These are phyloP conservation scores for Gaultheria prostrata DNA, from an alignment of 148 eudicot species.

Conservation along the genomic window DNA sequence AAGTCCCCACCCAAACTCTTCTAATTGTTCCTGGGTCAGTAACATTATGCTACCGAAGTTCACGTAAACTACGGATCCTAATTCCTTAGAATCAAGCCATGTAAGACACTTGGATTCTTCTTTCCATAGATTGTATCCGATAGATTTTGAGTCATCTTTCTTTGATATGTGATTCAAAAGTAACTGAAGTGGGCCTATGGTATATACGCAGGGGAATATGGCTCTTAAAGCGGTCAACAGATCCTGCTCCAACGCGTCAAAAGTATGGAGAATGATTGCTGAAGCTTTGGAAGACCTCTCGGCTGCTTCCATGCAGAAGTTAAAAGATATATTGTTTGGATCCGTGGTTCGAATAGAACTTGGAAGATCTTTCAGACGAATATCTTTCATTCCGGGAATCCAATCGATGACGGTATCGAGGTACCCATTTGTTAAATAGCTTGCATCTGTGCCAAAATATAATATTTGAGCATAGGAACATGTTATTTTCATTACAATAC, in stretches of 20 bases:
- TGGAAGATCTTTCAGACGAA: conserved; percentile 19
- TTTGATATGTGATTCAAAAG: background rate
- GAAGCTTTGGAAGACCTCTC: conserved; percentile 16
- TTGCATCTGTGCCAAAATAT: conserved; percentile 11
- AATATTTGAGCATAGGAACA: background rate
- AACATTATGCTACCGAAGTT: conserved; percentile 10
- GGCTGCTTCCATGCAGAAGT: conserved; percentile 8
- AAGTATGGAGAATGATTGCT: conserved; percentile 9
- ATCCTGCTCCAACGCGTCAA: conserved; percentile 14
- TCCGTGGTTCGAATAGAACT: background rate
- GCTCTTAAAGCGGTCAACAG: conserved; percentile 5
- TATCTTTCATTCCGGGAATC: conserved; percentile 20
- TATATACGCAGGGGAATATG: conserved; percentile 9
- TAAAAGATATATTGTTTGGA: background rate
- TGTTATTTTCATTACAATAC: background rate
- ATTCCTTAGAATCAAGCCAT: conserved; percentile 11
- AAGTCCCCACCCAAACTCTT: conserved; percentile 22
- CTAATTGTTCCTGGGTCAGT: background rate
- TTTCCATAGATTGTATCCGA: conserved; percentile 21
- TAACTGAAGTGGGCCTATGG: conserved; percentile 3
- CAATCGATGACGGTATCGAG: conserved; percentile 16
- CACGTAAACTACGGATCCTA: conserved; percentile 3
- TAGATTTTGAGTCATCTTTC: background rate
- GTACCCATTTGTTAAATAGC: conserved; percentile 11
- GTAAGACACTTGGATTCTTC: conserved; percentile 17